These are phyloP conservation scores for Castanea crenata DNA, from an alignment of 306 rosid species.

Conservation along the genomic window DNA sequence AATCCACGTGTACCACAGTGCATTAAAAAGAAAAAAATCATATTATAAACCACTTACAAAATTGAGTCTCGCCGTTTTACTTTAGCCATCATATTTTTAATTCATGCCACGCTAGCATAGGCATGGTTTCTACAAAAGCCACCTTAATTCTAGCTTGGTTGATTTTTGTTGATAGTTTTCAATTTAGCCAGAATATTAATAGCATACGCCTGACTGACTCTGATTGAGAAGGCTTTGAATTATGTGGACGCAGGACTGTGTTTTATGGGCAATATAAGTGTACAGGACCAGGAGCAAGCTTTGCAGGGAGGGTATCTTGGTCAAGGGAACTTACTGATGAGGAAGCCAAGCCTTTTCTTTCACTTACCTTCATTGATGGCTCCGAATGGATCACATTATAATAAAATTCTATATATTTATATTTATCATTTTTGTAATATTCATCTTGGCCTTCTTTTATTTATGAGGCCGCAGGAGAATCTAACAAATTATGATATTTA, in stretches of 20 bases:
- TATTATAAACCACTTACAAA: no score
- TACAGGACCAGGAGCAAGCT: conserved; percentile 78
- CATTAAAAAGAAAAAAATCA: not conserved
- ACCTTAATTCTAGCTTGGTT: conserved; percentile 20
- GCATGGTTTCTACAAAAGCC: conserved; percentile 14
- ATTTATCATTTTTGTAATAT: not conserved
- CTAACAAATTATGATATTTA: no score
- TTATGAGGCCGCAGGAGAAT: no score
- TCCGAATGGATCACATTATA: conserved; percentile 72
- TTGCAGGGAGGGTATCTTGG: conserved; percentile 96
- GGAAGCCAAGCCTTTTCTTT: conserved; percentile 87
- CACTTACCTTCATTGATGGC: conserved; percentile 86
- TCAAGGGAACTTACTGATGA: conserved; percentile 87
- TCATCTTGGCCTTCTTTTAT: not conserved
- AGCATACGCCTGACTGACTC: conserved; percentile 13
- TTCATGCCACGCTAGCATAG: conserved; percentile 18
- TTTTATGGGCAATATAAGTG: conserved; percentile 97
- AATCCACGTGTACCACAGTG: conserved; percentile 44
- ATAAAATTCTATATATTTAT: not conserved
- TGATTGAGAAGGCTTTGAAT: conserved; percentile 2
- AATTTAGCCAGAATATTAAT: not conserved
- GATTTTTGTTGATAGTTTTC: conserved; percentile 9
- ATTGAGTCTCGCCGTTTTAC: no score
- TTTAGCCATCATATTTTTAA: not conserved
- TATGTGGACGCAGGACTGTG: conserved; percentile 63